Base-by-base conservation (phyloP, 306 rosid species). In the Trichosanthes cucumerina region DNA sequence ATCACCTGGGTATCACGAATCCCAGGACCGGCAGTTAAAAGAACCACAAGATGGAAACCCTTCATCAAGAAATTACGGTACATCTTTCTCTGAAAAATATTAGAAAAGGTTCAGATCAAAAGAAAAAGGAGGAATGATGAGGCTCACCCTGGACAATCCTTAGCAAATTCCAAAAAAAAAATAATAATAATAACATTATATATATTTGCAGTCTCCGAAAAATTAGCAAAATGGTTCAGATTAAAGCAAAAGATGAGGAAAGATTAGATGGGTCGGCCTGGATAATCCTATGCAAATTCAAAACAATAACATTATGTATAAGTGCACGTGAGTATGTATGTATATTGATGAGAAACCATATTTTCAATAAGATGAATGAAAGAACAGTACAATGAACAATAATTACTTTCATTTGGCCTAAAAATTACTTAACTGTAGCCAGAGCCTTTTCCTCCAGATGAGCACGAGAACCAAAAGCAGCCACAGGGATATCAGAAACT, bases 11-110 rank as follows among this genome's bases (percentile, higher is more conserved):
- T 94, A 82, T 94, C 98, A 80, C 98, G 94, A 77, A 94, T 75
- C 71, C 98, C 98, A 24, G 98, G 93, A 83, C 98, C 98, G 39
- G 98, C 96, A 74, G 97, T 86, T 89, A 94, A 54, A 77, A 94
- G 94, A 85, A 94, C 98, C 83, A 92, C 96, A 71, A 94, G 90
- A 90, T 94, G 96, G 85, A 94, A 94, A 80, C 98, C 97, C 89
- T 88, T 94, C 98, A 94, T 94, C 86, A 94, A 92, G 84, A 90
- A 90, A 77, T 94, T 94, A 80, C 98, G 94, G 86, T 90, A 83
- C 96, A 93, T 89, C 90, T 90, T 94, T 83, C 98, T 89, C 98
- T 94, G 92, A 38, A 88, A 78, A 60, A 53, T 73, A 64, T 71
- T 77, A 23, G 1, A 90, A 83, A 66, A 62, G 62, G 64, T 62